A percentile compares a stretch with the other conserved stretches of the same genome.
Conservation (phyloP, 305 asterid species). For the Fraxinus velutina region DNA sequence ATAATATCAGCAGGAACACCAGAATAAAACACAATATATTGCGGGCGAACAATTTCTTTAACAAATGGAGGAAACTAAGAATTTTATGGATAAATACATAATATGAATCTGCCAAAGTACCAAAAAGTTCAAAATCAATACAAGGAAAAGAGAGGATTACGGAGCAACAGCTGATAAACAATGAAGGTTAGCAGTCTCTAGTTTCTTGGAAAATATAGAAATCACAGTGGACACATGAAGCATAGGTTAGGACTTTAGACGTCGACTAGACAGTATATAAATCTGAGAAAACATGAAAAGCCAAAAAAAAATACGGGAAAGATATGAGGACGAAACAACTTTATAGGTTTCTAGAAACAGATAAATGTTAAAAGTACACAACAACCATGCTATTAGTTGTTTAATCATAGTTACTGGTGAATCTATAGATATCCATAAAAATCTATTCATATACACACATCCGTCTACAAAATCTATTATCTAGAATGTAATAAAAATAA, state of each 20-base stretch:
- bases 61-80: not conserved
- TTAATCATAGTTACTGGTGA: not conserved
- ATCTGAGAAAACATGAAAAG: not conserved
- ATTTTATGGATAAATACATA: not conserved
- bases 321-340: not conserved
- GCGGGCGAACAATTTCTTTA: not conserved
- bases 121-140: not conserved
- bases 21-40: not conserved
- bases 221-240: not conserved
- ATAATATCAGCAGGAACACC: not conserved
- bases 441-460: not conserved
- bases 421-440: not conserved
- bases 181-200: not conserved
- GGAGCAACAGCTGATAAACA: not conserved
- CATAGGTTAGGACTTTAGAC: not conserved
- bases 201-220: not conserved
- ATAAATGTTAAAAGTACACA: not conserved
- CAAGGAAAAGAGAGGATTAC: not conserved
- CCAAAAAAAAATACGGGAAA: not conserved
- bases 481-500: not conserved
- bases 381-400: not conserved
- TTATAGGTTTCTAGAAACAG: not conserved
- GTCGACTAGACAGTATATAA: not conserved
- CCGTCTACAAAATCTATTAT: not conserved
- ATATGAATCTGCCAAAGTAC: not conserved